Percentiles rank a stretch among this genome's conserved stretches.
Evolutionary conservation across 1,284 basidiomycete species (phyloP).

Genomic region (Apiotrichum sp.): DNA sequence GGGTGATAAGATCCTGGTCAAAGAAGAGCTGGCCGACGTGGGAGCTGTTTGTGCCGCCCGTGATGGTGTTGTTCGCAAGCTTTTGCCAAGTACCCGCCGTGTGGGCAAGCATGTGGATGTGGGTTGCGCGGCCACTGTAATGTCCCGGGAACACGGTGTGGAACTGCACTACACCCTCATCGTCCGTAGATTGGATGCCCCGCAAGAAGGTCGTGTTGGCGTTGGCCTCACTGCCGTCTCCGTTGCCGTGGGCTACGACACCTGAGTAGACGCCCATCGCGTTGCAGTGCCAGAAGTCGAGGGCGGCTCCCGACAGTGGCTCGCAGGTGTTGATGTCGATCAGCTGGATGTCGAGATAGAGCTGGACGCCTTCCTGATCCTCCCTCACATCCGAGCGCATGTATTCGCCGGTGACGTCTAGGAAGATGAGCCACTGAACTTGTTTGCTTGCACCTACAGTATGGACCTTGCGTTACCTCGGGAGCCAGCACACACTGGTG

Average conservation of each 20-base stretch:
- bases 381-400: constrained; percentile 54
- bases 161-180: constrained; percentile 61
- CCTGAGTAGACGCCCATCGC: constrained; percentile 50
- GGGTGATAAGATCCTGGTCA: constrained; percentile 45
- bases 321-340: constrained; percentile 68
- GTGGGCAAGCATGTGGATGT: constrained; percentile 23
- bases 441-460: constrained; percentile 7
- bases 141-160: constrained; percentile 65
- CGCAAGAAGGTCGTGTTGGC: constrained; percentile 54
- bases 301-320: constrained; percentile 60
- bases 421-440: neutral
- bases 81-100: constrained; percentile 8
- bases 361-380: constrained; percentile 52
- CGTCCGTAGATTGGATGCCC: constrained; percentile 62
- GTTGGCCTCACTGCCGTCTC: constrained; percentile 41
- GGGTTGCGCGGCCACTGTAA: constrained; percentile 36
- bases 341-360: constrained; percentile 33
- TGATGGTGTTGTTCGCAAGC: constrained; percentile 36
- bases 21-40: constrained; percentile 52
- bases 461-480: constrained; percentile 21
- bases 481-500: constrained; percentile 18
- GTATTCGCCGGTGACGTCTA: constrained; percentile 21
- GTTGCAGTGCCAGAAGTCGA: constrained; percentile 63
- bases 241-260: constrained; percentile 42
- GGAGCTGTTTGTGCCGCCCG: constrained; percentile 31